Evolutionary conservation across 2,329 filamentous ascomycete species (phyloP).

Genomic region (Colletotrichum sp.): DNA sequence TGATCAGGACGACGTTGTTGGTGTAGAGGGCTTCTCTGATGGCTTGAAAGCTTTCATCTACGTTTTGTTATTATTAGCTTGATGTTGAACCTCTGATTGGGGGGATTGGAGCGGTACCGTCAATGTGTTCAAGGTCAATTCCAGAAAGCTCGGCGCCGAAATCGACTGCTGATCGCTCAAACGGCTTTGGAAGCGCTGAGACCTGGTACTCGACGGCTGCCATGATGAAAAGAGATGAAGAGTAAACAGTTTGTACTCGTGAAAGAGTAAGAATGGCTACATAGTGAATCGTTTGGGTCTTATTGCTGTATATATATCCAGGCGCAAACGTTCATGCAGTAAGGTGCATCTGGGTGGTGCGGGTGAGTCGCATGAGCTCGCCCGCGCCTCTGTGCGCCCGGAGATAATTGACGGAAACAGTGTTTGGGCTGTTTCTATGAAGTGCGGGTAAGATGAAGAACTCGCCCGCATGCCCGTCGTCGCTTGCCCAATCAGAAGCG

Average conservation of each 20-base stretch:
- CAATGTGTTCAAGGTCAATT: not conserved
- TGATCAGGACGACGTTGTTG: not conserved
- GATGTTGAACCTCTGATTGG: not conserved
- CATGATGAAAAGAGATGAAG: not conserved
- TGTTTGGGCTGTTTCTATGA: not conserved
- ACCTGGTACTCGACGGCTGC: not conserved
- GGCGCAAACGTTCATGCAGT: not conserved
- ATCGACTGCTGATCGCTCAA: not conserved
- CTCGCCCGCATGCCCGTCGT: not conserved
- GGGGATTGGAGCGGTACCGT: not conserved
- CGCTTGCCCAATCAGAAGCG: not conserved
- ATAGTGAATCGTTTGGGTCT: not conserved
- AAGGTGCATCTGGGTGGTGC: not conserved
- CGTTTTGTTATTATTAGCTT: not conserved
- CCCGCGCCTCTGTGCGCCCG: not conserved
- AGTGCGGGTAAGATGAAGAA: not conserved
- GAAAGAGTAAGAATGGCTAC: not conserved
- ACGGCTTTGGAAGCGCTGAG: not conserved
- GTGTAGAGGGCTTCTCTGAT: not conserved
- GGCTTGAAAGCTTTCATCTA: not conserved
- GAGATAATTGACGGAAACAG: not conserved
- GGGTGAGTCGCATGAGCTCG: not conserved
- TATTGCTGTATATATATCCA: not conserved
- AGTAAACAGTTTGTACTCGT: rapidly evolving
- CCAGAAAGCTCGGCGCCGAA: not conserved